Evolutionary conservation across 148 eudicot genomes (phyloP).

Genomic region (Rhododendron molle): DNA sequence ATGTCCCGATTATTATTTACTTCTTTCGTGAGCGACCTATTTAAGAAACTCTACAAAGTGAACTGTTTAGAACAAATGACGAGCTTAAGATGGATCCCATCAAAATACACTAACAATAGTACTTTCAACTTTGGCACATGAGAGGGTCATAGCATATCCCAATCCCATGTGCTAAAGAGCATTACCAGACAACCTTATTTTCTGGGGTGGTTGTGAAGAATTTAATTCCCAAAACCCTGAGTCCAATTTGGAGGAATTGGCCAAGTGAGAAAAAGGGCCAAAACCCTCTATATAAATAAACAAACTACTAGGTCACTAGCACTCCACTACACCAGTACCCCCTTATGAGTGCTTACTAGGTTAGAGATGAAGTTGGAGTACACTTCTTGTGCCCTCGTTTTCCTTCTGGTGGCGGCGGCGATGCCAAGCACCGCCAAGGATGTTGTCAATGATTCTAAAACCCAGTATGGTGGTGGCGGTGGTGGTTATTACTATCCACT

Average conservation of each 20-base stretch:
- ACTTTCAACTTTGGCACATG: not conserved
- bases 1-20: not conserved
- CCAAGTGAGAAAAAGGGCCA: not conserved
- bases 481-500: conserved; percentile 2
- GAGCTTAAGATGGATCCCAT: too few species aligned
- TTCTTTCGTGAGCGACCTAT: not conserved
- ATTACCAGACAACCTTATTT: not conserved
- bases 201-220: not conserved
- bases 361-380: not conserved
- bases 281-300: not conserved
- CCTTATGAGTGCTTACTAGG: not conserved
- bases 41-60: not conserved
- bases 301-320: not conserved
- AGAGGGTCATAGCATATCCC: not conserved
- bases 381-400: not conserved
- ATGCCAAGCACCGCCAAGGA: not conserved
- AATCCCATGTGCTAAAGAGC: not conserved
- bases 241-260: not conserved
- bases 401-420: conserved; percentile 6
- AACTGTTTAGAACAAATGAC: not conserved
- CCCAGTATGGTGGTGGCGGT: not conserved
- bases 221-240: not conserved
- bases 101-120: too few species aligned
- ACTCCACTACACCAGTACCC: not conserved
- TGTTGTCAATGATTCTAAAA: not conserved